A percentile compares a stretch with the other conserved stretches of the same genome.
Conservation (phyloP, 176 grass and related monocot species). For the Secale cereale region DNA sequence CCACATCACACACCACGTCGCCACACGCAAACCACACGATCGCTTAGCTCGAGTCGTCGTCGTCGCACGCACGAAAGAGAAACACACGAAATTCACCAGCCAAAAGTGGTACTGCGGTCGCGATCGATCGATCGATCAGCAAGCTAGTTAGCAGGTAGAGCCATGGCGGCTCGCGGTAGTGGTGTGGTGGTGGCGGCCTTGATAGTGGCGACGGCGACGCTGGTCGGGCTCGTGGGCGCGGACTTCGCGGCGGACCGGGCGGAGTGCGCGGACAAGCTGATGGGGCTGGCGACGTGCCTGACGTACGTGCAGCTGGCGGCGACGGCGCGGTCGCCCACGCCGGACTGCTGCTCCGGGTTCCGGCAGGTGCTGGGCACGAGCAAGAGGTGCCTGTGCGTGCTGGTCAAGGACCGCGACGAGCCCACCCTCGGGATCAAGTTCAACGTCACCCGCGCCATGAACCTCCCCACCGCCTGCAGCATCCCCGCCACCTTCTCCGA, state of each 20-base stretch:
- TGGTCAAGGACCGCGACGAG: conserved; percentile 77
- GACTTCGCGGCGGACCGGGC: conserved; percentile 60
- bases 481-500: conserved; percentile 47
- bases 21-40: too few relatives aligned
- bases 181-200: neutral
- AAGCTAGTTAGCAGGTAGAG: neutral
- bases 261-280: conserved; percentile 65
- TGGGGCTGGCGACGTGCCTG: conserved; percentile 74
- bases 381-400: conserved; percentile 72
- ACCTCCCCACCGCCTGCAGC: conserved; percentile 45
- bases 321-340: conserved; percentile 55
- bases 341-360: conserved; percentile 74
- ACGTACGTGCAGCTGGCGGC: conserved; percentile 61
- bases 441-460: conserved; percentile 72
- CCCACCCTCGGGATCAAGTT: conserved; percentile 61
- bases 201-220: rapidly evolving
- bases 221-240: neutral
- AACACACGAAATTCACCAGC: too few relatives aligned
- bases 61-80: too few relatives aligned
- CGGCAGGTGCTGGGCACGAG: conserved; percentile 39
- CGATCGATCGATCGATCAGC: neutral
- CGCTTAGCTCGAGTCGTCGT: too few relatives aligned
- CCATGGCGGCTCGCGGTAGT: neutral
- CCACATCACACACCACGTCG: too few relatives aligned
- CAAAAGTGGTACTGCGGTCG: too few relatives aligned